These are phyloP conservation scores for Tuber microsphaerosporum DNA, from an alignment of 495 filamentous ascomycete species.

Conservation along the genomic window DNA sequence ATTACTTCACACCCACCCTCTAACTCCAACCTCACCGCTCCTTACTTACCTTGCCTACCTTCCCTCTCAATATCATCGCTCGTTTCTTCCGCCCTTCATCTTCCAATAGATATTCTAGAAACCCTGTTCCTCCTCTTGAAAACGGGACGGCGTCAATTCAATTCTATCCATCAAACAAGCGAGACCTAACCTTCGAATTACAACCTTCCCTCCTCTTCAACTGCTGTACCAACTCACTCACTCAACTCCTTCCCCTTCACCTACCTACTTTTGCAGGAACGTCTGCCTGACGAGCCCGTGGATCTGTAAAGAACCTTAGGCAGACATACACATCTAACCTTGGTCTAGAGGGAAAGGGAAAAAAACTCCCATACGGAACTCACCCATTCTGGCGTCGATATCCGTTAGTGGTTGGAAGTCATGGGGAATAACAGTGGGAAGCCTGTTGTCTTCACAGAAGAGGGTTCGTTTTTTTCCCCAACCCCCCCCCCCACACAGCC, in stretches of 20 bases:
- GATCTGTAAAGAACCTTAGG: background rate
- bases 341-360: background rate
- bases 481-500: slow-evolving; percentile 4
- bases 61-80: slow-evolving; percentile 12
- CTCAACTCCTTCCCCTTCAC: background rate
- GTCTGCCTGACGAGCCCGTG: background rate
- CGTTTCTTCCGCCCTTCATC: slow-evolving; percentile 2
- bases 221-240: background rate
- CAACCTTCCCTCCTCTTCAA: background rate
- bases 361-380: background rate
- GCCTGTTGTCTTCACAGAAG: slow-evolving; percentile 82
- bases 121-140: slow-evolving; percentile 6
- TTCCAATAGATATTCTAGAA: slow-evolving; percentile 30
- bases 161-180: background rate
- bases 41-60: slow-evolving; percentile 6
- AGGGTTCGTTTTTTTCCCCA: slow-evolving; percentile 57
- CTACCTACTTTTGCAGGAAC: background rate
- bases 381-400: slow-evolving; percentile 19
- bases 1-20: slow-evolving; percentile 20
- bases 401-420: slow-evolving; percentile 15
- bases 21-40: slow-evolving; percentile 13
- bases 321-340: background rate
- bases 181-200: background rate
- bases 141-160: slow-evolving; percentile 8
- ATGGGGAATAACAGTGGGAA: slow-evolving; percentile 97